These are phyloP conservation scores for Salvia hispanica DNA, from an alignment of 257 asterid species.

Conservation along the genomic window DNA sequence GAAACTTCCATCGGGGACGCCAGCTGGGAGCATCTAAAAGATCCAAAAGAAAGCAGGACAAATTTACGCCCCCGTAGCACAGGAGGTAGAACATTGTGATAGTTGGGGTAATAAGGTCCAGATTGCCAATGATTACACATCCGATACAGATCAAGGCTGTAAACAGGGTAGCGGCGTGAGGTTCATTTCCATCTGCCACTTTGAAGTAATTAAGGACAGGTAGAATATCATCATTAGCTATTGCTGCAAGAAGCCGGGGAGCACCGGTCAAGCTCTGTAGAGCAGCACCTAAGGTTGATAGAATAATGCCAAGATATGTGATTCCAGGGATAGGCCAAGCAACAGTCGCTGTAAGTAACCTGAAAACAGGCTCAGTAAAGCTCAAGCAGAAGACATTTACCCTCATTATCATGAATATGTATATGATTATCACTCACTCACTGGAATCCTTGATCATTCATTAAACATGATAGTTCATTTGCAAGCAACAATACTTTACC, in stretches of 20 bases:
- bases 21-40: conserved; percentile 99
- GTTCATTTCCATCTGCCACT: conserved; percentile 89
- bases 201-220: conserved; percentile 95
- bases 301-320: conserved; percentile 86
- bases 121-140: conserved; percentile 90
- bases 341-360: conserved; percentile 96
- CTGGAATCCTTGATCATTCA: not conserved
- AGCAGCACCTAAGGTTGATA: conserved; percentile 98
- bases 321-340: conserved; percentile 98
- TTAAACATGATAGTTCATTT: no score
- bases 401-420: not conserved
- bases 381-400: conserved; percentile 25
- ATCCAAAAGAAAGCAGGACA: conserved; percentile 97
- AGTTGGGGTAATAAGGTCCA: conserved; percentile 93
- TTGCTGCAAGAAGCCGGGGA: conserved; percentile 98
- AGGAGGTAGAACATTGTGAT: conserved; percentile 95
- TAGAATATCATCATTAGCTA: conserved; percentile 95
- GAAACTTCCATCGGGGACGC: conserved; percentile 99
- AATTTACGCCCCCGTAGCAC: conserved; percentile 94
- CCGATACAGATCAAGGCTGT: conserved; percentile 93
- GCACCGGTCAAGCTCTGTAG: conserved; percentile 98
- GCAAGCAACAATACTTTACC: no score
- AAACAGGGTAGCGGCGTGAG: conserved; percentile 86
- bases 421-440: not conserved
- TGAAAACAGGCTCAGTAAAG: conserved; percentile 52